Base-by-base conservation (phyloP, 192 early-diverging fungal genomes). In the Linnemannia schmuckeri region DNA sequence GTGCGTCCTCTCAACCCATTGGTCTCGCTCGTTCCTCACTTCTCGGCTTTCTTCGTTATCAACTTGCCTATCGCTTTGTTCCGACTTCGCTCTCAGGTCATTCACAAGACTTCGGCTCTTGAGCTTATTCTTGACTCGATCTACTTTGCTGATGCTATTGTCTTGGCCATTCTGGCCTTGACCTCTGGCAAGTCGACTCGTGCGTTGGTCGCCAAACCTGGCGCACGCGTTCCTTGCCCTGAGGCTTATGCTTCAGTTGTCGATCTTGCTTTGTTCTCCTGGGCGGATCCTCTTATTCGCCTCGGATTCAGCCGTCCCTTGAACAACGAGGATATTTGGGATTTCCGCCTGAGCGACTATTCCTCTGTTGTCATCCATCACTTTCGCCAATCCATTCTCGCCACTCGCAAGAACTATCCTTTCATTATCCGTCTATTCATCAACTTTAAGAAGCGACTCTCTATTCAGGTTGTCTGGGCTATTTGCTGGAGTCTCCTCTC, bases 351-450 rank as follows among this genome's bases (percentile, higher is more conserved):
- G 49, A 78, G 79, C 66, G 85, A 87, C 52, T 87, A 87, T 18
- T 87, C 85, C 3, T 87, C 85, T 20, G 85, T 80, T 61, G 79
- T 87, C 9, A 87, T 87, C 35, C 85, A 87, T 18, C 85, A 87
- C 54, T 87, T 87, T 76, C 85, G 85, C 40, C 85, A 87, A 27
- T 87, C 85, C 0, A 87, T 87, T 38, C 76, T 87, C n/a, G 85
- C 85, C 9, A 81, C 85, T 15, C 70, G 85, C 10, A 87, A 81
- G 72, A 87, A 87, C 54, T 73, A 87, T 37, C 74, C 85, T 1
- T 87, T 87, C 76, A 70, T 81, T 35, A 46, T 78, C 20, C 85
- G 85, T 6, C 72, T 87, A 13, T 35, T 87, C 27, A 87, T 87
- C 76, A 87, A 87, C 80, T 87, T 81, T 55, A 87, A 70, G 68